Base-by-base conservation (phyloP, 129 eudicot genomes). In the Pittosporum tobira region DNA sequence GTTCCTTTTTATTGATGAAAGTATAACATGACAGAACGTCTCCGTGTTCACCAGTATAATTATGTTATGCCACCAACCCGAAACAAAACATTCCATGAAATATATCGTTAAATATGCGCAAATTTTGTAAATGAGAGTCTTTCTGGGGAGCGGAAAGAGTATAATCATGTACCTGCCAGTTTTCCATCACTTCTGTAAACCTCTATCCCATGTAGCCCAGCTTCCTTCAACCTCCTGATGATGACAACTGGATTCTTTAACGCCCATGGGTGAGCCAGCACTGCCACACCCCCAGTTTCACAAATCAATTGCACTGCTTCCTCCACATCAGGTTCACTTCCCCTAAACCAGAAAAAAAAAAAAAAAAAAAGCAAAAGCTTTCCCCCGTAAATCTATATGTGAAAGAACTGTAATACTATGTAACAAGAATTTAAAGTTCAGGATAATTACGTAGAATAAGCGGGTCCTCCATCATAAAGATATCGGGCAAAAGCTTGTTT, bases 251-350 rank as follows among this genome's bases (percentile, higher is more conserved):
- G 95, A 67, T 85, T 78, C 64, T 89, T 89, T 55, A 82, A 73
- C 10, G 95, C 88, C 97, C 97, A 89, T 65, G 97, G 97, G 70
- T 89, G 97, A 51, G 97, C 97, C 73, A 89, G 48, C 13, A 89
- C 95, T 16, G 89, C 81, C 48, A 89, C 81, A 6, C 97, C 97
- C 31, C 97, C 95, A 0, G 95, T 89, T 71, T 85, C 81, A 66
- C 84, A 57, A 38, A 89, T 80, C 44, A 89, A 44, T 19, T 59
- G 62, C 67, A 89, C 88, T 1, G 97, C 81, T 49, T 77, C 87
- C 78, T 85, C 95, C 26, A 72, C 85, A 62, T 57, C 71, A 16
- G 97, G 97, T 68, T 89, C 97, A 71, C 94, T 82, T 75, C 97
- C 97, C 56, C 97, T 89, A 57, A 19, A 49, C 23, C 48, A 47